phyloP scores from a whole-genome alignment of 257 asterid species.

The Solanum chilense region DNA sequence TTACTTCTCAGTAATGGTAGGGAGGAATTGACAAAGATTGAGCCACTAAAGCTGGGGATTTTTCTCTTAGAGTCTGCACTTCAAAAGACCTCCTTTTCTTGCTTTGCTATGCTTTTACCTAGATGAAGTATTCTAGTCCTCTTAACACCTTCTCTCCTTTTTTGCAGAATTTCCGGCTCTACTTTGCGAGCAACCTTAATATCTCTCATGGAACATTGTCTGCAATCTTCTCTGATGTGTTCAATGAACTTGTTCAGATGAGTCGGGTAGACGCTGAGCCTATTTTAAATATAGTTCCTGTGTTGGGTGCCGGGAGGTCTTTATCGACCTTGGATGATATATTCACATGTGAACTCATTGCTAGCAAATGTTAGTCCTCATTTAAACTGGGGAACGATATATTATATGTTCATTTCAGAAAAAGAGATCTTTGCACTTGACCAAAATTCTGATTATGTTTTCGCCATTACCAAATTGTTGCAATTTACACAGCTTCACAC shows the following conservation, averaged over 20 bases:
- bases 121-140: background rate
- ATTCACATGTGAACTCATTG: constrained; percentile 71
- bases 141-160: constrained; percentile 5
- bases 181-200: constrained; percentile 28
- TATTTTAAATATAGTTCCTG: constrained; percentile 63
- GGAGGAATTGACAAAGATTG: background rate
- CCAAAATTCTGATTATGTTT: background rate
- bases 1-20: background rate
- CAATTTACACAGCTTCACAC: background rate
- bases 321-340: constrained; percentile 32
- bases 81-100: background rate
- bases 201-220: constrained; percentile 40
- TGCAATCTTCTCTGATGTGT: constrained; percentile 32
- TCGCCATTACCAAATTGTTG: background rate
- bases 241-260: constrained; percentile 37
- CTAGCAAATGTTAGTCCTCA: constrained; percentile 36
- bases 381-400: background rate
- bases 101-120: background rate
- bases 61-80: background rate
- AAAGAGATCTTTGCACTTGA: background rate
- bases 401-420: background rate
- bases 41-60: background rate
- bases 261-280: constrained; percentile 24
- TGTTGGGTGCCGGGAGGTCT: constrained; percentile 61
- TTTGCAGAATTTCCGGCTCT: constrained; percentile 67